A percentile compares a stretch with the other conserved stretches of the same genome.
phyloP scores from a whole-genome alignment of 2,329 filamentous ascomycete genomes.

The Colletotrichum incanum region DNA sequence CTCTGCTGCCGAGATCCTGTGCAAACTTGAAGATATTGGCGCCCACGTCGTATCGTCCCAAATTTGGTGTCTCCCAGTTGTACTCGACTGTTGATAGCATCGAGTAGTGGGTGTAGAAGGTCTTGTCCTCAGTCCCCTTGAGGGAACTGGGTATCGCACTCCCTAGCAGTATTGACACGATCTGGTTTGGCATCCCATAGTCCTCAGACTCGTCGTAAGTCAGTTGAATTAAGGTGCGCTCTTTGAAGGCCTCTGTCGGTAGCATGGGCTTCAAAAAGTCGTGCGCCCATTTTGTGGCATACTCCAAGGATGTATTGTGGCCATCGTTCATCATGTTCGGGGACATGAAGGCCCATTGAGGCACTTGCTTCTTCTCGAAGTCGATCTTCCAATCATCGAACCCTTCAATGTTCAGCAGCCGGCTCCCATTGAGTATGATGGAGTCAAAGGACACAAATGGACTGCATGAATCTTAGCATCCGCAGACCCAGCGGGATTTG shows the following conservation, averaged over 20 bases:
- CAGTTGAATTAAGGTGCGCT: constrained; percentile 68
- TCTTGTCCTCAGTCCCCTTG: constrained; percentile 66
- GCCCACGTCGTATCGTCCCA: constrained; percentile 60
- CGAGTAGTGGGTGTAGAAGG: constrained; percentile 64
- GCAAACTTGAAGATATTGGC: constrained; percentile 60
- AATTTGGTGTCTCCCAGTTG: constrained; percentile 60
- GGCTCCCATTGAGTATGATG: constrained; percentile 56
- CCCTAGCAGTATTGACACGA: constrained; percentile 69
- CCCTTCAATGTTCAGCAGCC: constrained; percentile 74
- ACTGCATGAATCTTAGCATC: constrained; percentile 48
- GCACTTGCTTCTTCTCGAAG: constrained; percentile 68
- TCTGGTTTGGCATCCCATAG: constrained; percentile 67
- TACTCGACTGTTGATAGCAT: constrained; percentile 58
- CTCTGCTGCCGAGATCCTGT: constrained; percentile 50
- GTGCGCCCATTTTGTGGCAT: constrained; percentile 66
- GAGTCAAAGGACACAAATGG: constrained; percentile 61
- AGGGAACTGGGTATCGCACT: constrained; percentile 64
- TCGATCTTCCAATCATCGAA: constrained; percentile 74
- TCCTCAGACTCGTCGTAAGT: constrained; percentile 73
- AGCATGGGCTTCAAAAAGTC: constrained; percentile 69
- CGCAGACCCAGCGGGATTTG: neutral
- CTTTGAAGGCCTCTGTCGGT: constrained; percentile 65
- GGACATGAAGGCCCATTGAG: constrained; percentile 76
- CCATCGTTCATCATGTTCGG: constrained; percentile 78
- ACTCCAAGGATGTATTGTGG: constrained; percentile 70